Conservation (phyloP, 108 stramenopile genomes). For the Cyclostephanos invisitatus region DNA sequence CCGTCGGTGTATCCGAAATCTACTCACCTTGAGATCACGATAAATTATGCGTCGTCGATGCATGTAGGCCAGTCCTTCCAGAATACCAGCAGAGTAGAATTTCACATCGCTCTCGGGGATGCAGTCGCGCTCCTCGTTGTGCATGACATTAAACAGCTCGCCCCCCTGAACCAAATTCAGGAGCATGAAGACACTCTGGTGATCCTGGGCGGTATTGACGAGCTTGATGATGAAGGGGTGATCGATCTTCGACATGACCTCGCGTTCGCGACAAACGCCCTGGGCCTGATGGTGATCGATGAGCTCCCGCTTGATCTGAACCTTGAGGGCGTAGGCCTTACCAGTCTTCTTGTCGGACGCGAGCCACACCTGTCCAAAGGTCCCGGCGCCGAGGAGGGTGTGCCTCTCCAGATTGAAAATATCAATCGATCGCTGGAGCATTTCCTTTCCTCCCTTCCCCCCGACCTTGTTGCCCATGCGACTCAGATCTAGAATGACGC, state of each 20-base stretch:
- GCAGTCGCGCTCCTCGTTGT: constrained; percentile 58
- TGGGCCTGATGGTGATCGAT: constrained; percentile 84
- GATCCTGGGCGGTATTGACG: constrained; percentile 80
- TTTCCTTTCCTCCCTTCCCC: constrained; percentile 52
- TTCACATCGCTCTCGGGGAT: constrained; percentile 60
- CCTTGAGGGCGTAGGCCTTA: constrained; percentile 83
- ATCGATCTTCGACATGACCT: constrained; percentile 85
- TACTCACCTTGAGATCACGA: constrained; percentile 86
- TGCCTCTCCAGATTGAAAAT: constrained; percentile 54
- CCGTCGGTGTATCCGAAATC: background rate
- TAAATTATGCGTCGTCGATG: constrained; percentile 87
- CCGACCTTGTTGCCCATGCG: constrained; percentile 63
- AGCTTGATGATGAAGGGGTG: constrained; percentile 94
- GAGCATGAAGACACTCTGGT: constrained; percentile 83
- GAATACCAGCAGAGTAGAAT: constrained; percentile 80
- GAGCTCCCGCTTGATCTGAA: constrained; percentile 84
- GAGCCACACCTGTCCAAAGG: constrained; percentile 95
- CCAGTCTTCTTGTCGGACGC: constrained; percentile 56
- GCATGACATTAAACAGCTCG: constrained; percentile 83
- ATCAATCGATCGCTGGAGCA: constrained; percentile 21
- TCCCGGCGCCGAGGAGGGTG: constrained; percentile 86
- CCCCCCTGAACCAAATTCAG: constrained; percentile 87
- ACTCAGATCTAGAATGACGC: constrained; percentile 42
- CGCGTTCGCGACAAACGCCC: constrained; percentile 73
- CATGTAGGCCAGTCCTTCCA: constrained; percentile 67